These are phyloP conservation scores for Paulownia fortunei DNA, from an alignment of 257 asterid genomes.

Conservation along the genomic window DNA sequence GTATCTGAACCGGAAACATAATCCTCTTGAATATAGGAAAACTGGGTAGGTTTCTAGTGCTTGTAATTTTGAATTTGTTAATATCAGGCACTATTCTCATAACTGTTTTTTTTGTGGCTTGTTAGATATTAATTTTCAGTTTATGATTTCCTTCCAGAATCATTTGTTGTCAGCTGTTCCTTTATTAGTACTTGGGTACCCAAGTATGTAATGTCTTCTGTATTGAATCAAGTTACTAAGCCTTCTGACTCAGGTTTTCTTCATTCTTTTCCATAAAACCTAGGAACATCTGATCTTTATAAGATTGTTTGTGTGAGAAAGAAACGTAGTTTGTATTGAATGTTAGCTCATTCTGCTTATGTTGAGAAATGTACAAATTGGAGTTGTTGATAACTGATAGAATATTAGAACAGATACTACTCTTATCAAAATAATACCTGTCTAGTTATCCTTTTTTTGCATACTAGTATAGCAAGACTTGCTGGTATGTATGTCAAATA, in stretches of 20 bases:
- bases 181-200: not conserved
- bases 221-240: not conserved
- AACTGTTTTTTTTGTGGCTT: not conserved
- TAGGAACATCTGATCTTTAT: not conserved
- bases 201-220: not conserved
- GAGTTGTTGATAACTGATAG: no score
- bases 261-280: not conserved
- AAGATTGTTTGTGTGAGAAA: not conserved
- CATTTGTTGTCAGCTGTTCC: not conserved
- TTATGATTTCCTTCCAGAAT: not conserved
- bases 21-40: not conserved
- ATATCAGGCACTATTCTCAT: not conserved
- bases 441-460: not conserved
- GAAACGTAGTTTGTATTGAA: not conserved
- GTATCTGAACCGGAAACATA: constrained; percentile 62
- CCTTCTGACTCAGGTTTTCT: not conserved
- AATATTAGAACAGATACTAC: no score
- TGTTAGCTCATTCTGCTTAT: no score
- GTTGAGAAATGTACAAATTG: no score
- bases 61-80: constrained; percentile 4
- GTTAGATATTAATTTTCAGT: not conserved
- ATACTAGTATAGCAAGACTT: no score
- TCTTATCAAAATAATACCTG: constrained; percentile 1
- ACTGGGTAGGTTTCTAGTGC: not conserved
- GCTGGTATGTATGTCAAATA: not conserved